Conservation (phyloP, 495 filamentous ascomycete species). For the Aspergillus ellipticus region DNA sequence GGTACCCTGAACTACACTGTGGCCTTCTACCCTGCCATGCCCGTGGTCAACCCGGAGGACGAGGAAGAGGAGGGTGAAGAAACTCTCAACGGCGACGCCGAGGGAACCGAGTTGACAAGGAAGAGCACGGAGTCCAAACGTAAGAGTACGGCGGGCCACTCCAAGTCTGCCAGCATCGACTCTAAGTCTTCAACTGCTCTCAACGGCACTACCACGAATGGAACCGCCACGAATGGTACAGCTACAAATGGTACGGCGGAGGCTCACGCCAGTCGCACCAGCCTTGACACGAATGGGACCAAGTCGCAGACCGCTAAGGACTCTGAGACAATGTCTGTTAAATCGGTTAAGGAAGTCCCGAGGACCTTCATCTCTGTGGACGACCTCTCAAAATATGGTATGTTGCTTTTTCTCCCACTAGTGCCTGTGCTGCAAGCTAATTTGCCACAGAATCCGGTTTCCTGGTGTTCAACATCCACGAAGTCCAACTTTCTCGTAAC, state of each 20-base stretch:
- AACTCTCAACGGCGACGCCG: constrained; percentile 33
- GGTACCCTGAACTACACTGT: constrained; percentile 79
- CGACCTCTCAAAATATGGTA: constrained; percentile 75
- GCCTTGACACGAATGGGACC: constrained; percentile 33
- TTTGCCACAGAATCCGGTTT: constrained; percentile 71
- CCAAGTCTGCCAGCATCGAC: constrained; percentile 30
- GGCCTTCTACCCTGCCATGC: constrained; percentile 85
- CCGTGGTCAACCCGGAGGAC: constrained; percentile 89
- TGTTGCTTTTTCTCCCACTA: constrained; percentile 2
- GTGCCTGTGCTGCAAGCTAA: constrained; percentile 14
- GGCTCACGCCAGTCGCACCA: constrained; percentile 32
- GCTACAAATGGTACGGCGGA: constrained; percentile 23
- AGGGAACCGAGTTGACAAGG: constrained; percentile 25
- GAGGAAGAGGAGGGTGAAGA: constrained; percentile 58
- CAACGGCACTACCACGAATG: constrained; percentile 23
- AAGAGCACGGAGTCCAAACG: constrained; percentile 35
- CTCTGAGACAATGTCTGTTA: constrained; percentile 36
- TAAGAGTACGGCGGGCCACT: constrained; percentile 20
- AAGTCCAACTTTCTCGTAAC: constrained; percentile 72
- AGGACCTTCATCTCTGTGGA: constrained; percentile 76
- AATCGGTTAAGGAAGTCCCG: constrained; percentile 53
- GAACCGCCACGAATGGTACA: constrained; percentile 5
- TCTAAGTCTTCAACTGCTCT: constrained; percentile 27
- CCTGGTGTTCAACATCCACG: constrained; percentile 90
- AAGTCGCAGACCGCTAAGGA: constrained; percentile 26